Base-by-base conservation (phyloP, 139 green algal species). In the Parachlorella kessleri region DNA sequence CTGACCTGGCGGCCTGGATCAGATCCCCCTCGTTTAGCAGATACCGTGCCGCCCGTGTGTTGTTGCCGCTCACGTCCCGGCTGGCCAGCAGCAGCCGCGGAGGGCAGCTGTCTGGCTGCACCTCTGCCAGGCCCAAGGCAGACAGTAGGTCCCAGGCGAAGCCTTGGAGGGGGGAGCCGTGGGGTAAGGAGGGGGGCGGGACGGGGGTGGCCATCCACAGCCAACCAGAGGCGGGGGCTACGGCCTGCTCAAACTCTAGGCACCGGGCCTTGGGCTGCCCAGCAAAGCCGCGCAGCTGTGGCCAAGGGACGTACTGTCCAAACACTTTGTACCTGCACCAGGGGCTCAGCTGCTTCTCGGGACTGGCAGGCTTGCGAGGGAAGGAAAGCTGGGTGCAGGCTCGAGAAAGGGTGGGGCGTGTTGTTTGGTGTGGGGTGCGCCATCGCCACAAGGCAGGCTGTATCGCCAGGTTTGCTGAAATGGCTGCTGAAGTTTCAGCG, bases 141-240 rank as follows among this genome's bases (percentile, higher is more conserved):
- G 73, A 9, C 10, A 66, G 10, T n/a, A 78, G 21, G 6, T 26
- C 72, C 6, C 23, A 35, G 28, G 23, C 72, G 23, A 78, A 63
- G 8, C 35, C 21, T 10, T 32, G 38, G 7, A 78, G 65, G 26
- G 39, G 72, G 38, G 36, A 59, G 14, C n/a, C n/a, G n/a, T n/a
- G n/a, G n/a, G 48, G 37, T 40, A 7, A 67, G 23, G 18, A 10
- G 26, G 59, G 18, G 35, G 36, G 8, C 38, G 39, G 39, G 9
- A 78, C 23, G 6, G 36, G 38, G 73, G 10, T 78, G n/a, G n/a
- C n/a, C 36, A 78, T 30, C 72, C 72, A 78, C 65, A 78, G 72
- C 72, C 72, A 78, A 8, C 33, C 21, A 28, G 72, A 32, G 10
- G 8, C 37, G 18, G 33, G 28, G n/a, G 72, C 35, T 42, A 63